Percentiles rank a stretch among this genome's conserved stretches.
Conservation (phyloP, 2,329 filamentous ascomycete species). For the Chrysoporthe austroafricana region DNA sequence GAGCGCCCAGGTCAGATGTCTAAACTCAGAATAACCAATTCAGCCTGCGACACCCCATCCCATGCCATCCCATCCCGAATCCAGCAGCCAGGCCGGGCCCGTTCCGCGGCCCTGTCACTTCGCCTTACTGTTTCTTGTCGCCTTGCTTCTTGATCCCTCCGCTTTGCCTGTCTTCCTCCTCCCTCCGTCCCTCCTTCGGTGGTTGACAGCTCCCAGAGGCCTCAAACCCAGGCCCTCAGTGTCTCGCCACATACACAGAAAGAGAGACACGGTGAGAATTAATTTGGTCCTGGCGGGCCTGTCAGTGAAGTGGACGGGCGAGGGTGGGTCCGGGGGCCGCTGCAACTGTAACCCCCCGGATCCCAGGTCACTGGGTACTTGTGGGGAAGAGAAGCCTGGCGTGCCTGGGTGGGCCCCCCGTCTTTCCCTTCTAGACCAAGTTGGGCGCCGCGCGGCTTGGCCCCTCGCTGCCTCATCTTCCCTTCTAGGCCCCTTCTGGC, state of each 20-base stretch:
- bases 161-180: not conserved
- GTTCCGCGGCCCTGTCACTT: constrained; percentile 12
- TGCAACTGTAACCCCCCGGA: constrained; percentile 23
- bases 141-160: not conserved
- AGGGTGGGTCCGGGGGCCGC: constrained; percentile 18
- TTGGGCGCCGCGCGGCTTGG: not conserved
- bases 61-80: not conserved
- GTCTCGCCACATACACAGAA: not conserved
- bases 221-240: not conserved
- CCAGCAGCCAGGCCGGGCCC: constrained; percentile 5
- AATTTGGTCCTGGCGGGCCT: not conserved
- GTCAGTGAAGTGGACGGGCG: not conserved
- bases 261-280: not conserved
- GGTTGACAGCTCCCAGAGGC: not conserved
- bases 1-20: not conserved
- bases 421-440: not conserved
- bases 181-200: not conserved
- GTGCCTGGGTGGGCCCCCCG: not conserved
- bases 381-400: constrained; percentile 7
- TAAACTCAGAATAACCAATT: not conserved
- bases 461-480: not conserved
- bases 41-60: constrained; percentile 6
- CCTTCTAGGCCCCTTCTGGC: not conserved
- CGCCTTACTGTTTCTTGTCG: not conserved
- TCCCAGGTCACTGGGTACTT: constrained; percentile 7